Evolutionary conservation across 1,139 yeast genomes (phyloP).

Genomic region (Kurtzmaniella quercitrusa): DNA sequence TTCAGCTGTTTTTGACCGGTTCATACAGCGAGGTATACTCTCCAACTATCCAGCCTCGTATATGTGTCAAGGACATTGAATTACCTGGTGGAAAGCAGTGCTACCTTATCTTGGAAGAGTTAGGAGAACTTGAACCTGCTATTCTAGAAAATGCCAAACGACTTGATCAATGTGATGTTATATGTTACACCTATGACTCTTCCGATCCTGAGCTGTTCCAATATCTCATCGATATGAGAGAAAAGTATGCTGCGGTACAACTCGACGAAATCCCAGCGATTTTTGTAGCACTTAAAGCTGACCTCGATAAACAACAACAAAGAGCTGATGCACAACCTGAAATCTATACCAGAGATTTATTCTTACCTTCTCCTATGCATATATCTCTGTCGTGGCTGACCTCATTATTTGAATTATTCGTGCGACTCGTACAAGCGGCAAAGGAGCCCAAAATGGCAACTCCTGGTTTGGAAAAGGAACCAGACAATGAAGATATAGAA

Average conservation of each 20-base stretch:
- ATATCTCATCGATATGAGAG: conserved; percentile 65
- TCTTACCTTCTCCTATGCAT: conserved; percentile 69
- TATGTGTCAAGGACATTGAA: conserved; percentile 92
- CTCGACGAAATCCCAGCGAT: conserved; percentile 76
- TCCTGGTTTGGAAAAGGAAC: conserved; percentile 74
- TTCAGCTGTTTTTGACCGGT: conserved; percentile 78
- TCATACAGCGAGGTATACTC: conserved; percentile 68
- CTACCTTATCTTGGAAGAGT: conserved; percentile 82
- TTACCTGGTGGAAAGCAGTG: conserved; percentile 93
- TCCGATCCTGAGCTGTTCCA: conserved; percentile 95
- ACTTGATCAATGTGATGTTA: conserved; percentile 82
- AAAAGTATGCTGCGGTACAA: conserved; percentile 41
- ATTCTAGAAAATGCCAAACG: conserved; percentile 68
- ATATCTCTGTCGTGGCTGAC: conserved; percentile 88
- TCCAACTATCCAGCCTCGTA: conserved; percentile 76
- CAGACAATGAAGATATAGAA: conserved; percentile 43
- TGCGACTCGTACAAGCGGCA: conserved; percentile 87
- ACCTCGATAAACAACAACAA: conserved; percentile 91
- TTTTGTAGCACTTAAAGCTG: conserved; percentile 91
- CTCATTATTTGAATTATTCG: conserved; percentile 78
- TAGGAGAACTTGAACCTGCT: conserved; percentile 84
- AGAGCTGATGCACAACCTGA: conserved; percentile 85
- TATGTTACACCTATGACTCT: conserved; percentile 87
- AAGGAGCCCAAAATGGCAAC: conserved; percentile 74
- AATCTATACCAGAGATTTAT: conserved; percentile 64